Percentiles rank a stretch among this genome's conserved stretches.
These are phyloP conservation scores for Linum usitatissimum DNA, from an alignment of 345 rosid genomes.

Conservation along the genomic window DNA sequence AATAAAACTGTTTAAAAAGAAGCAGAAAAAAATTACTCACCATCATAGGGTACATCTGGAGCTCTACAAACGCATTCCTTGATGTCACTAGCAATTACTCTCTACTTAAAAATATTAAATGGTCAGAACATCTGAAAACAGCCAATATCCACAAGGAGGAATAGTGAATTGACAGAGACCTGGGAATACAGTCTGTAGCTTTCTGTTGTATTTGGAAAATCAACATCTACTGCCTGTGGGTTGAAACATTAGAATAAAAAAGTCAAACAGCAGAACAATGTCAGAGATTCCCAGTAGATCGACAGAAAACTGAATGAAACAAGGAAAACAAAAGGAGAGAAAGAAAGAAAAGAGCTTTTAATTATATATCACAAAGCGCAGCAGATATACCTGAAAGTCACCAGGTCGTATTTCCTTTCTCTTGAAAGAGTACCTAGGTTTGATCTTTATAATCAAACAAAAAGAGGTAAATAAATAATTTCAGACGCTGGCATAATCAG, in stretches of 20 bases:
- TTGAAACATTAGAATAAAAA: conserved; percentile 5
- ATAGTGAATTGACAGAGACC: conserved; percentile 31
- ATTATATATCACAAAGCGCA: too few relatives aligned
- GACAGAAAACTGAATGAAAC: neutral
- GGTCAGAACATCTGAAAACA: conserved; percentile 13
- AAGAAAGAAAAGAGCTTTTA: too few relatives aligned
- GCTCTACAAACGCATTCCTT: conserved; percentile 95
- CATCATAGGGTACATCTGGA: conserved; percentile 96
- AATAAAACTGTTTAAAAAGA: conserved; percentile 1
- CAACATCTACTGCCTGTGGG: conserved; percentile 61
- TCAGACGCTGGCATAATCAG: conserved; percentile 4
- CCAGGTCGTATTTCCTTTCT: conserved; percentile 87
- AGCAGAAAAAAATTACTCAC: conserved; percentile 26
- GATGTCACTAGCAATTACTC: conserved; percentile 89
- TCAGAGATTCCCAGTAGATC: neutral
- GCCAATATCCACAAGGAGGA: conserved; percentile 6
- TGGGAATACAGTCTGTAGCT: conserved; percentile 86
- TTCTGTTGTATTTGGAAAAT: conserved; percentile 76
- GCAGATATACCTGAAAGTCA: conserved; percentile 67
- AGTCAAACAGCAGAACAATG: conserved; percentile 10
- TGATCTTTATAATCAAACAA: conserved; percentile 49
- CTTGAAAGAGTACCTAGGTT: conserved; percentile 95
- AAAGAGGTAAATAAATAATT: conserved; percentile 5
- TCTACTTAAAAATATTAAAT: conserved; percentile 35
- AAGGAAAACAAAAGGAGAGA: neutral